Evolutionary conservation across 1,284 basidiomycete genomes (phyloP).

Genomic region (Cutaneotrichosporon daszewskae): DNA sequence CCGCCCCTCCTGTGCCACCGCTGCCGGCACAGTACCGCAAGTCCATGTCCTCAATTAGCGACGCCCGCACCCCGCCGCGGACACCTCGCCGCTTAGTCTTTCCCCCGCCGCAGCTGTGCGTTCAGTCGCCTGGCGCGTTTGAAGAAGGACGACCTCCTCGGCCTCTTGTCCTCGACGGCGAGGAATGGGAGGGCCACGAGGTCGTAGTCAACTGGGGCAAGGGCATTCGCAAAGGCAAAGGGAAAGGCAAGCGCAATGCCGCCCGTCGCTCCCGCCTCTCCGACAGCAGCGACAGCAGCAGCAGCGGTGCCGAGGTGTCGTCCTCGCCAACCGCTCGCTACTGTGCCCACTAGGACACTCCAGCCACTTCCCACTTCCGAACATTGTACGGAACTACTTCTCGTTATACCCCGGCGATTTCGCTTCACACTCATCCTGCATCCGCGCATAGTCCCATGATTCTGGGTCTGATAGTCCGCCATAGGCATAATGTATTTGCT

Average conservation of each 20-base stretch:
- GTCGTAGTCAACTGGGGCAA: constrained; percentile 14
- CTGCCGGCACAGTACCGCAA: constrained; percentile 25
- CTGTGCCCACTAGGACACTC: too few species aligned
- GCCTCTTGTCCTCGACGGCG: constrained; percentile 41
- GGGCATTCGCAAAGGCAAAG: constrained; percentile 8
- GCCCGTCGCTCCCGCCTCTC: too few species aligned
- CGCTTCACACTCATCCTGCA: too few species aligned
- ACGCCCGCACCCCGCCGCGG: constrained; percentile 7
- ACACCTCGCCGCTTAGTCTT: constrained; percentile 9
- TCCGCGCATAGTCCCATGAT: too few species aligned
- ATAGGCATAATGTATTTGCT: too few species aligned
- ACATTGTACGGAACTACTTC: too few species aligned
- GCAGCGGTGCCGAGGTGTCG: too few species aligned
- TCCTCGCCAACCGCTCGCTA: too few species aligned
- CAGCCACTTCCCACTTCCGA: too few species aligned
- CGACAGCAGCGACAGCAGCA: too few species aligned
- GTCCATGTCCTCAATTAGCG: background rate
- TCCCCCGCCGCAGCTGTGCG: constrained; percentile 34
- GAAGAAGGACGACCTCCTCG: constrained; percentile 38
- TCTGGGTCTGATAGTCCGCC: too few species aligned
- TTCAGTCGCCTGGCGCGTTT: constrained; percentile 41
- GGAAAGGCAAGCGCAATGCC: constrained; percentile 3
- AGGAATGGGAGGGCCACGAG: constrained; percentile 39
- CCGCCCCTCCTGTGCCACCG: constrained; percentile 33
- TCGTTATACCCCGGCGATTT: too few species aligned